phyloP scores from a whole-genome alignment of 257 asterid species.

The Nemophila menziesii region DNA sequence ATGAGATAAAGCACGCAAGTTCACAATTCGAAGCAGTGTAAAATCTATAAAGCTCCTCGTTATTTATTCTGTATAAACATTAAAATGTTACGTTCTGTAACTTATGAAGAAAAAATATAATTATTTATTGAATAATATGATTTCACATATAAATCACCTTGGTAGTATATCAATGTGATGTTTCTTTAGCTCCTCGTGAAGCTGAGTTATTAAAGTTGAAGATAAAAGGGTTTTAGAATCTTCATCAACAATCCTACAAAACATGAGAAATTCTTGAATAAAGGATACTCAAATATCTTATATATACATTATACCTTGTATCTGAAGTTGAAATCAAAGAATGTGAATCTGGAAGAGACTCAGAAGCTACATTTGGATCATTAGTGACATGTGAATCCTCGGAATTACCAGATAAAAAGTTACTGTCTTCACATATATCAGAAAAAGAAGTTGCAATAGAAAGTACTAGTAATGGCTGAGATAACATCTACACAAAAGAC shows the following conservation, averaged over 20 bases:
- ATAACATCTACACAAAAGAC: constrained; percentile 34
- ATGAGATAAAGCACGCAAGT: constrained; percentile 37
- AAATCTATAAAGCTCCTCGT: constrained; percentile 66
- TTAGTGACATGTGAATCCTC: constrained; percentile 31
- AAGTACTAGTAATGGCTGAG: constrained; percentile 72
- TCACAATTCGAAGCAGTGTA: constrained; percentile 69
- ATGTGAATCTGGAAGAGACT: constrained; percentile 28
- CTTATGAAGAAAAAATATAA: too few relatives aligned
- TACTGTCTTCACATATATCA: constrained; percentile 35
- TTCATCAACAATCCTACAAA: constrained; percentile 42
- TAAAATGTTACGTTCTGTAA: too few relatives aligned
- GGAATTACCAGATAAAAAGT: constrained; percentile 21
- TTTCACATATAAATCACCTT: constrained; percentile 42
- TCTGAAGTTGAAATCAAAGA: constrained; percentile 23
- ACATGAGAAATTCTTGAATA: background rate
- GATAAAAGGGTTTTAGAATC: constrained; percentile 27
- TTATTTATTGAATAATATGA: too few relatives aligned
- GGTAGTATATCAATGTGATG: constrained; percentile 69
- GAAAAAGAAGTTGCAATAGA: constrained; percentile 65
- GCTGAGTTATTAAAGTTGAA: constrained; percentile 47
- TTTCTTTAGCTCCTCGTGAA: constrained; percentile 53
- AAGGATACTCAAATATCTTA: too few relatives aligned
- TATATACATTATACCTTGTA: constrained; percentile 33
- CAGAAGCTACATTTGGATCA: constrained; percentile 32
- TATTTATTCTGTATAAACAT: constrained; percentile 44